Conservation (phyloP, 75 land plant genomes). For the Pinus albicaulis region DNA sequence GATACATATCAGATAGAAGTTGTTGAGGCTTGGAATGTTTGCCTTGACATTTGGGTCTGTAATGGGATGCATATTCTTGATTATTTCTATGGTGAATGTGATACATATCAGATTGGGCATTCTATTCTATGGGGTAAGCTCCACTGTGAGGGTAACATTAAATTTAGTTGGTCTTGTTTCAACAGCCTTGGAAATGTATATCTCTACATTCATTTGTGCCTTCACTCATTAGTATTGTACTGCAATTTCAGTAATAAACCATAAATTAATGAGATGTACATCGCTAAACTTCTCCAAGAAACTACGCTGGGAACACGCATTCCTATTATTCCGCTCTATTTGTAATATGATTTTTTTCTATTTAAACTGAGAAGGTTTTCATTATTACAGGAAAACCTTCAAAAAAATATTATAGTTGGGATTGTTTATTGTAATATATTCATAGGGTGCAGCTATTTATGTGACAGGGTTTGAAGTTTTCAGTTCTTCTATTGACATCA, state of each 20-base stretch:
- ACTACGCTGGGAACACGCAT: too few species aligned
- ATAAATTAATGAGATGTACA: too few species aligned
- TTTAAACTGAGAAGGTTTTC: too few species aligned
- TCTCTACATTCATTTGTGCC: slow-evolving; percentile 75
- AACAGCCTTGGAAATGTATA: slow-evolving; percentile 63
- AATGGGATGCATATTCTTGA: slow-evolving; percentile 72
- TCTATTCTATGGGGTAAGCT: slow-evolving; percentile 53
- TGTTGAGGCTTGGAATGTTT: slow-evolving; percentile 75
- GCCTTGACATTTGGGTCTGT: slow-evolving; percentile 73
- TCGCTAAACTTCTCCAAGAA: too few species aligned
- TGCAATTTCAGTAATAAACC: not conserved
- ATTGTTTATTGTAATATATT: too few species aligned
- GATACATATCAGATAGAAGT: not conserved
- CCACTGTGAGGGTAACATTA: slow-evolving; percentile 49
- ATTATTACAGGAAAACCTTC: too few species aligned
- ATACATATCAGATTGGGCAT: slow-evolving; percentile 81
- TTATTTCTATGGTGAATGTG: slow-evolving; percentile 76
- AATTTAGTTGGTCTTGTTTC: slow-evolving; percentile 58
- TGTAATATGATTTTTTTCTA: too few species aligned
- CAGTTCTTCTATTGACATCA: too few species aligned
- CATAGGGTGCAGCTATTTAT: too few species aligned
- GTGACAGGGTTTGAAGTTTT: too few species aligned
- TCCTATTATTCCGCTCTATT: too few species aligned
- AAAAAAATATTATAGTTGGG: too few species aligned
- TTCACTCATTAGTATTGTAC: slow-evolving; percentile 34